Evolutionary conservation across 2,329 filamentous ascomycete genomes (phyloP).

Genomic region (Xenoacremonium recifei): DNA sequence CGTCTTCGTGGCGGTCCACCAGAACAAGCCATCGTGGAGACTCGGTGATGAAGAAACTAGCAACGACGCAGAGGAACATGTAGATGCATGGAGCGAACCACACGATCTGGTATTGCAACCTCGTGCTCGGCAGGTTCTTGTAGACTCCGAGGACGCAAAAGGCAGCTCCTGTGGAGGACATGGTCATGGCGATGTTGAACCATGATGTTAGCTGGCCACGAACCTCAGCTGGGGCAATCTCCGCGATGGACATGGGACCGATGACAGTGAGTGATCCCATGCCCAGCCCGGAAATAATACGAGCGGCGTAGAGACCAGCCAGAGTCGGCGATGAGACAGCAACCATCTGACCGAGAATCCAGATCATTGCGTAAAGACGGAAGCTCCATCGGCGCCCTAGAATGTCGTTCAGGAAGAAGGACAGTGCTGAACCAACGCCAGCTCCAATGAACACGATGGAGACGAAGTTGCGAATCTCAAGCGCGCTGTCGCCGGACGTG

Average conservation of each 20-base stretch:
- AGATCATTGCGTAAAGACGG: not conserved
- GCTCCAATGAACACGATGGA: not conserved
- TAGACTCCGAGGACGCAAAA: slow-evolving; percentile 3
- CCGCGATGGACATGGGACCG: not conserved
- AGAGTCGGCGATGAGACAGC: not conserved
- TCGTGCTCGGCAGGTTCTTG: slow-evolving; percentile 5
- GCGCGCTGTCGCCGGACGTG: not conserved
- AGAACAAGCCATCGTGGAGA: slow-evolving; percentile 35
- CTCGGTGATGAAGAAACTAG: slow-evolving; percentile 35
- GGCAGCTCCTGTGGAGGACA: not conserved
- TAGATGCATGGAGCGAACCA: slow-evolving; percentile 24
- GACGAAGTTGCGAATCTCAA: not conserved
- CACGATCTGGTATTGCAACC: slow-evolving; percentile 28
- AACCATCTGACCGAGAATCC: not conserved
- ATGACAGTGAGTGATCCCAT: not conserved
- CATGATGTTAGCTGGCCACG: not conserved
- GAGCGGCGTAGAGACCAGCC: not conserved
- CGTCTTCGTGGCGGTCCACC: slow-evolving; percentile 28
- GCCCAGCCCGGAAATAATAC: not conserved
- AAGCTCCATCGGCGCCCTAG: not conserved
- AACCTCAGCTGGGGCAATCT: not conserved
- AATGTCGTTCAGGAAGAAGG: not conserved
- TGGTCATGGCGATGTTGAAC: not conserved
- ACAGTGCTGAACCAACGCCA: not conserved
- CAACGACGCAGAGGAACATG: slow-evolving; percentile 21